phyloP scores from a whole-genome alignment of 23 red algal species.

The Gracilaria domingensis region DNA sequence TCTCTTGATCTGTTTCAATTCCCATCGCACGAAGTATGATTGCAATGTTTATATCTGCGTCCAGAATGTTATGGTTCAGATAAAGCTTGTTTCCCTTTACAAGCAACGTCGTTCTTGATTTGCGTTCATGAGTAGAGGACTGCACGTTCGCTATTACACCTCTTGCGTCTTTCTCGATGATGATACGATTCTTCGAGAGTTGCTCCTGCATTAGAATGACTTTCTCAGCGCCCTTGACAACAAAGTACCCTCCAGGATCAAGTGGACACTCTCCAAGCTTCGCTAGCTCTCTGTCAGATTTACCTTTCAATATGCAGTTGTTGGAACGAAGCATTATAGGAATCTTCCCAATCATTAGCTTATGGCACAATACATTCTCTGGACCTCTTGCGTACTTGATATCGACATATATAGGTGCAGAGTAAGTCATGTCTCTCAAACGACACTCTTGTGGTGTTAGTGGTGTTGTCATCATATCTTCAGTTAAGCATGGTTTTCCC shows the following conservation, averaged over 20 bases:
- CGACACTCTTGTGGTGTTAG: slow-evolving; percentile 96
- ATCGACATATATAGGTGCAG: slow-evolving; percentile 89
- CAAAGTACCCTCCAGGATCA: slow-evolving; percentile 99
- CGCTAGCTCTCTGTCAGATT: slow-evolving; percentile 80
- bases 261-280: slow-evolving; percentile 92
- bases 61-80: slow-evolving; percentile 93
- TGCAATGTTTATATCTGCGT: slow-evolving; percentile 87
- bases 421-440: slow-evolving; percentile 91
- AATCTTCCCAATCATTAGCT: slow-evolving; percentile 83
- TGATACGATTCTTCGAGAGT: slow-evolving; percentile 97
- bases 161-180: slow-evolving; percentile 90
- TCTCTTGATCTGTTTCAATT: slow-evolving; percentile 85
- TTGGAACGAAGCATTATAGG: slow-evolving; percentile 95
- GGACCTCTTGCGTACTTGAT: slow-evolving; percentile 83
- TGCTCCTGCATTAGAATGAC: slow-evolving; percentile 99
- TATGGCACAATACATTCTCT: slow-evolving; percentile 64
- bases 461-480: slow-evolving; percentile 77
- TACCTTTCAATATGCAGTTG: slow-evolving; percentile 74
- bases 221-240: slow-evolving; percentile 92
- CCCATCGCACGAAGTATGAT: slow-evolving; percentile 93
- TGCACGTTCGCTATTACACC: slow-evolving; percentile 87
- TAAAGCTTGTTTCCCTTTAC: slow-evolving; percentile 80
- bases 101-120: slow-evolving; percentile 84
- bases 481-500: slow-evolving; percentile 71
- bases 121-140: slow-evolving; percentile 90